phyloP scores from a whole-genome alignment of 306 rosid species.

The Ziziphus jujuba region DNA sequence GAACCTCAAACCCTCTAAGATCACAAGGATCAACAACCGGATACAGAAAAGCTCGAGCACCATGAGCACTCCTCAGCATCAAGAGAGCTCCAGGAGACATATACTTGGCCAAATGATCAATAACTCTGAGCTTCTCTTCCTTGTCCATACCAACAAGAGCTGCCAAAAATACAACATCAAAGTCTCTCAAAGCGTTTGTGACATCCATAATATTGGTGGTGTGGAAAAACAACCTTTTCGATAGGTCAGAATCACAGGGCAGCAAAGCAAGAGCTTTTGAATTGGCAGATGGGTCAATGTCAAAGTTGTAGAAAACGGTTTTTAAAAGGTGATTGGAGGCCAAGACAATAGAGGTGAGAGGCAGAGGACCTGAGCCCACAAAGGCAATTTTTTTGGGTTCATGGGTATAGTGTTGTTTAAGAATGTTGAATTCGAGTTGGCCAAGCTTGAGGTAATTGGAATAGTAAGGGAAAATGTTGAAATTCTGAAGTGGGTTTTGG shows the following conservation, averaged over 20 bases:
- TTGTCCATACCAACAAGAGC: slow-evolving; percentile 86
- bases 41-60: slow-evolving; percentile 84
- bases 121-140: slow-evolving; percentile 50
- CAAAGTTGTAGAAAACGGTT: slow-evolving; percentile 71
- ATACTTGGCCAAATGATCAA: slow-evolving; percentile 56
- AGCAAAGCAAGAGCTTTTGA: slow-evolving; percentile 55
- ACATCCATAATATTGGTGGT: slow-evolving; percentile 66
- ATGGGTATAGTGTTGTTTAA: slow-evolving; percentile 41
- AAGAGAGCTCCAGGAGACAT: slow-evolving; percentile 73
- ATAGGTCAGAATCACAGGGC: slow-evolving; percentile 53
- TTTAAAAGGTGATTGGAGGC: slow-evolving; percentile 64
- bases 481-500: slow-evolving; percentile 50
- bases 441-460: slow-evolving; percentile 74
- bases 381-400: slow-evolving; percentile 56
- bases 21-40: slow-evolving; percentile 73
- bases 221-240: slow-evolving; percentile 64
- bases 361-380: slow-evolving; percentile 91
- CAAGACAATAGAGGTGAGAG: slow-evolving; percentile 75
- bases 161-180: slow-evolving; percentile 77
- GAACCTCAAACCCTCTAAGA: slow-evolving; percentile 69
- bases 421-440: slow-evolving; percentile 68
- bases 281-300: slow-evolving; percentile 66
- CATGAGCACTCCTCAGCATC: slow-evolving; percentile 88
- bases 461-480: slow-evolving; percentile 72
- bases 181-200: slow-evolving; percentile 38